Evolutionary conservation across 1,284 basidiomycete species (phyloP), one percentile per base, ranked within the genome.

Genomic region (Athelia psychrophila): DNA sequence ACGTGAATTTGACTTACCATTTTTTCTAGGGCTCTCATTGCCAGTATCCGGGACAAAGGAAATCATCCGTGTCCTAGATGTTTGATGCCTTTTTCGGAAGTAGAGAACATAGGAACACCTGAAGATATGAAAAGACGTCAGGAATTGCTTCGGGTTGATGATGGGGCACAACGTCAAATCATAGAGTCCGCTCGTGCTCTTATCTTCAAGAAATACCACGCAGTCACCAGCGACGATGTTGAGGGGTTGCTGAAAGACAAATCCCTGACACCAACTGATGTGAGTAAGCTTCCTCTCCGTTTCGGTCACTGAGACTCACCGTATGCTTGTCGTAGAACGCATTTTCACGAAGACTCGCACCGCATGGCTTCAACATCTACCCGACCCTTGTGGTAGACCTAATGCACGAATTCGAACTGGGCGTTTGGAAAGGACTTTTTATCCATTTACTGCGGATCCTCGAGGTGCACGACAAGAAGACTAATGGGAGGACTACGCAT

Each of bases 361-460:
- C 38, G 6, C 33, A 46, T 36, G 48, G 52, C 12, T 44, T 51
- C 20, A 50, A 56, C 35, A 50, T 48, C 40, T 47, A 24, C 42
- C 9, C 32, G 3, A 56, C 57, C 33, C 44, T 64, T 35, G 48
- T 56, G 1, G 44, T 56, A 3, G 62, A 64, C 50, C 22, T 61
- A 12, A 52, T 59, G 32, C 58, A 59, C 30, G 56, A 59, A 30
- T 52, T 57, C 15, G 60, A 61, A 40, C 51, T 62, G 42, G 61
- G 63, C 2, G 59, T 61, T 5, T 65, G 60, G 58, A 61, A 60
- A 44, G 54, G 27, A 48, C 20, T 57, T 8, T 58, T 65, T 23
- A 53, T 40, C 2, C 64, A 65, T 47, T 57, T 64, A 2, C 54
- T 65, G 0, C 51, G 61, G 4, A 57, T 65, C 16, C 38, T 65